A percentile compares a stretch with the other conserved stretches of the same genome.
phyloP scores from a whole-genome alignment of 2,329 filamentous ascomycete genomes.

The Colletotrichum liaoningense region DNA sequence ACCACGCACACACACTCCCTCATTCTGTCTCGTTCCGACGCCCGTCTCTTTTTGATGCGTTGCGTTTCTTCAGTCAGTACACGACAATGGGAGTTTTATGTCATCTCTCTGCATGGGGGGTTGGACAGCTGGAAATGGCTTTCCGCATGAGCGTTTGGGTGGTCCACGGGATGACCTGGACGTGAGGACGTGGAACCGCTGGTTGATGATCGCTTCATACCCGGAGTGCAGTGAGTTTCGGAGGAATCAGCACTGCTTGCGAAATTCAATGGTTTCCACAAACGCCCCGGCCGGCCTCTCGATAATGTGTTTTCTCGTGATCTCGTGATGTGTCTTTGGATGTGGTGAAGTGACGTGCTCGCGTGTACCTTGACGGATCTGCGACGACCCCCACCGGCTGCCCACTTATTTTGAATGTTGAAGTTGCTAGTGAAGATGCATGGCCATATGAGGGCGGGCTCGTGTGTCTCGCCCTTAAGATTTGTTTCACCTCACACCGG shows the following conservation, averaged over 20 bases:
- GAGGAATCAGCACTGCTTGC: constrained; percentile 64
- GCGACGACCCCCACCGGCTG: not conserved
- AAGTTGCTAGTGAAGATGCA: not conserved
- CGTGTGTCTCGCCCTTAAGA: not conserved
- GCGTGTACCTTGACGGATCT: constrained; percentile 15
- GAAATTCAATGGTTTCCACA: constrained; percentile 69
- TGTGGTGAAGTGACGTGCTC: not conserved
- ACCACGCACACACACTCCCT: not conserved
- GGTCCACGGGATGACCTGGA: constrained; percentile 50
- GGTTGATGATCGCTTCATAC: constrained; percentile 74
- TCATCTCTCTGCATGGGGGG: constrained; percentile 57
- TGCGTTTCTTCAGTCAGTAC: not conserved
- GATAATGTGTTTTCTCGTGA: not conserved
- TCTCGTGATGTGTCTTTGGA: not conserved
- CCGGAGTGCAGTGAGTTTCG: constrained; percentile 60
- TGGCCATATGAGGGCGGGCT: not conserved
- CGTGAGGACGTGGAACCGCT: constrained; percentile 72
- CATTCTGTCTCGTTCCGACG: constrained; percentile 10
- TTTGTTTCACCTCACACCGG: constrained; percentile 18
- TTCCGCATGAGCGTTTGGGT: constrained; percentile 66
- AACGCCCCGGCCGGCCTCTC: not conserved
- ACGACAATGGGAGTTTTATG: constrained; percentile 32
- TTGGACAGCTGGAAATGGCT: constrained; percentile 70
- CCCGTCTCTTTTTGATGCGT: not conserved
- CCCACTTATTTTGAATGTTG: not conserved